Evolutionary conservation across 305 asterid species (phyloP).

Genomic region (Petunia hybrid): DNA sequence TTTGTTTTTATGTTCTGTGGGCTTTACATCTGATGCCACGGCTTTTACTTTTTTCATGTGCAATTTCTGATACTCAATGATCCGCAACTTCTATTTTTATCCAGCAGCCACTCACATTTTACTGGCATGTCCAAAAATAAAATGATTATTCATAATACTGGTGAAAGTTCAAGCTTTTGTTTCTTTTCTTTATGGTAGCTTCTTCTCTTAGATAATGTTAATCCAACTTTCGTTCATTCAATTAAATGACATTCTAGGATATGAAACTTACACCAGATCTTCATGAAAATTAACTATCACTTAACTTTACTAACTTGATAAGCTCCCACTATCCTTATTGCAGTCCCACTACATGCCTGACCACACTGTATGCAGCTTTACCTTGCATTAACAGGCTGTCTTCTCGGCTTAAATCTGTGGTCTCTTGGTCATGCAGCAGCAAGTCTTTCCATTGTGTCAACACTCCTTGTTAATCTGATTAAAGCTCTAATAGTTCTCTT

Average conservation of each 20-base stretch:
- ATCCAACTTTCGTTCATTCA: neutral
- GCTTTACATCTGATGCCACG: neutral
- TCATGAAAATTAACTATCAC: neutral
- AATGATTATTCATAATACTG: neutral
- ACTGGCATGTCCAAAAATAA: neutral
- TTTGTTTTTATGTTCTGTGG: neutral
- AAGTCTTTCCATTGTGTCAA: neutral
- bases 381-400: neutral
- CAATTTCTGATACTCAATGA: neutral
- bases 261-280: neutral
- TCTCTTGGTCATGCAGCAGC: neutral
- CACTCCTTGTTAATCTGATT: neutral
- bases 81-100: neutral
- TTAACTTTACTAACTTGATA: neutral
- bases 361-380: neutral
- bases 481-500: neutral
- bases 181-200: neutral
- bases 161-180: neutral
- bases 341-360: no score
- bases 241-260: neutral
- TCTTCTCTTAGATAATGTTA: neutral
- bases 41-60: neutral
- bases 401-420: neutral
- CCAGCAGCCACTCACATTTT: neutral
- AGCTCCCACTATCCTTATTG: neutral